phyloP scores from a whole-genome alignment of 331 rosid genomes.

The Quercus phellos region DNA sequence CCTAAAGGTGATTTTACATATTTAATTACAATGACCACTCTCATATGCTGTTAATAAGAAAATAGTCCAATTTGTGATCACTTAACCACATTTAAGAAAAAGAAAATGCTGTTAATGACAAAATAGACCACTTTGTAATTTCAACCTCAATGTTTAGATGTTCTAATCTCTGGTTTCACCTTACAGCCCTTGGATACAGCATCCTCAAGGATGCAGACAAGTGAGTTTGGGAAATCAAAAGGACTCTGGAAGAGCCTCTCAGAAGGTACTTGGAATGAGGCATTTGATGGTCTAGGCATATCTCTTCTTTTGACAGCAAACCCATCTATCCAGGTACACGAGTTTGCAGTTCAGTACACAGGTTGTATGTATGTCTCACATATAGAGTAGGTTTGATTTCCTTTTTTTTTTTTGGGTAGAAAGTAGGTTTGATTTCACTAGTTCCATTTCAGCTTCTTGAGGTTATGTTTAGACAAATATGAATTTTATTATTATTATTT shows the following conservation, averaged over 20 bases:
- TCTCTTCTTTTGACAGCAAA: slow-evolving; percentile 90
- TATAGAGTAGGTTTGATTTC: neutral
- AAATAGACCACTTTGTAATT: neutral
- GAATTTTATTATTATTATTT: neutral
- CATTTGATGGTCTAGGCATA: slow-evolving; percentile 84
- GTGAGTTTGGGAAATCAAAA: slow-evolving; percentile 92
- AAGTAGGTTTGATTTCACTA: neutral
- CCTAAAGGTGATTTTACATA: neutral
- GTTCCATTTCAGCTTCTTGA: neutral
- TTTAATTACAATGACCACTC: neutral
- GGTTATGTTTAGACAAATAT: neutral
- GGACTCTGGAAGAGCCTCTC: slow-evolving; percentile 87
- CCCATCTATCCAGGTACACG: slow-evolving; percentile 88
- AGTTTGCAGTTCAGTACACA: neutral
- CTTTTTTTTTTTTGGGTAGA: too few species aligned
- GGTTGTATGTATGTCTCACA: neutral
- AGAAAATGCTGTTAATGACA: neutral
- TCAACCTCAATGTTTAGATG: slow-evolving; percentile 3
- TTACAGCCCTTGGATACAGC: slow-evolving; percentile 88
- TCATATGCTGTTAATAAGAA: neutral
- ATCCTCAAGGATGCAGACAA: slow-evolving; percentile 92
- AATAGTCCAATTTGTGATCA: neutral
- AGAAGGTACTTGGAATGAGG: slow-evolving; percentile 81
- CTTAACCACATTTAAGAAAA: neutral
- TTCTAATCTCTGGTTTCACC: slow-evolving; percentile 20